Evolutionary conservation across 75 land plant species (phyloP), one percentile per base, ranked within the genome.

Genomic region (Picea sitchensis): DNA sequence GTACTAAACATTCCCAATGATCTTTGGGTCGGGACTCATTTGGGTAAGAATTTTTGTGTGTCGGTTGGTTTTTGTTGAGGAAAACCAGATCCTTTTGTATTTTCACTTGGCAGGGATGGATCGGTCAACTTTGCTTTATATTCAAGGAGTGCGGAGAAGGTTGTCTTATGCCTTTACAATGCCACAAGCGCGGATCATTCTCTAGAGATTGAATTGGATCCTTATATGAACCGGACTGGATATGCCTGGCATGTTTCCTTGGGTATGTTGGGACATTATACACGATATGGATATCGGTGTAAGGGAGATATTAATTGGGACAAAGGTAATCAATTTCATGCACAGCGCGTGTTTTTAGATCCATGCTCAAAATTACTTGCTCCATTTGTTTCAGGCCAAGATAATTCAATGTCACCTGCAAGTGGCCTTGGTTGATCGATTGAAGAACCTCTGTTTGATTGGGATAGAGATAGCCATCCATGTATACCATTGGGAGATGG

Each of bases 241-340:
- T 80, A 91, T 80, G 82, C 92, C 3, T 98, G 98, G 98, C 99
- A 98, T 84, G 88, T 90, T 26, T 86, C 85, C 5, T 41, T 98
- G 68, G 87, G 88, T 31, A 78, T 78, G 76, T 23, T 80, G 44
- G 83, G 73, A 36, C 41, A 38, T 5, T 97, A 81, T 87, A 80
- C 79, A 7, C 79, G 94, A 68, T 97, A 97, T 88, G 98, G 99
- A 17, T 97, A 95, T 82, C 89, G 91, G 30, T 93, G 91, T 81
- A 97, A 86, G 88, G 89, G 89, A 44, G 61, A 83, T 44, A 65
- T 62, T 30, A 21, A 57, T 65, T 83, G 90, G 80, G 87, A 84
- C 14, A 84, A 80, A 62, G 90, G 89, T 17, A 59, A 82, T 67
- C 84, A 83, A 26, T 84, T 84, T 78, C 81, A 86, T 74, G 65